A percentile compares a stretch with the other conserved stretches of the same genome.
Evolutionary conservation across 164 flowering plant species (phyloP).

Genomic region (Hamamelis virginiana): DNA sequence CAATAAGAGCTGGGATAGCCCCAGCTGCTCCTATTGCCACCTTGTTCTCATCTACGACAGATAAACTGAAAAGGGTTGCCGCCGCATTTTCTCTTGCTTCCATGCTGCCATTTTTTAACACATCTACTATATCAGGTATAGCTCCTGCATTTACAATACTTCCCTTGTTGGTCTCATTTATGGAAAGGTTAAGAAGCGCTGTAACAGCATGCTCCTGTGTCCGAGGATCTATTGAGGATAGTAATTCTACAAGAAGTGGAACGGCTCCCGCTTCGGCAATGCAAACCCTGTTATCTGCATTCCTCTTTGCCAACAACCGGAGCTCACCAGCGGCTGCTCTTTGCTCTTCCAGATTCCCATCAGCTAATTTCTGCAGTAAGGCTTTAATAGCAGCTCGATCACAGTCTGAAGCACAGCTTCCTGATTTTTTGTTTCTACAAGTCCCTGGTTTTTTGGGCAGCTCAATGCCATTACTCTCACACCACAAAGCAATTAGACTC

Average conservation of each 20-base stretch:
- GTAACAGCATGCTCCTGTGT: constrained; percentile 98
- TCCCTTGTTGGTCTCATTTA: constrained; percentile 81
- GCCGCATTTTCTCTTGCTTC: constrained; percentile 98
- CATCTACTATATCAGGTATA: constrained; percentile 80
- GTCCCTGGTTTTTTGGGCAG: constrained; percentile 56
- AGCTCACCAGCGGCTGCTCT: constrained; percentile 91
- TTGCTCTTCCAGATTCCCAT: constrained; percentile 63
- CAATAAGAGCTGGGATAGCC: constrained; percentile 79
- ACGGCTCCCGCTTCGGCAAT: constrained; percentile 93
- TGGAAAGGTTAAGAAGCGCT: constrained; percentile 89
- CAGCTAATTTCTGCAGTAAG: constrained; percentile 45
- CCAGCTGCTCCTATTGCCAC: constrained; percentile 86
- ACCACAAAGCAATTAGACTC: constrained; percentile 80
- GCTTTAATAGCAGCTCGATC: constrained; percentile 52
- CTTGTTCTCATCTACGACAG: constrained; percentile 89
- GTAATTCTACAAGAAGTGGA: constrained; percentile 66
- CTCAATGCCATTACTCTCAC: constrained; percentile 80
- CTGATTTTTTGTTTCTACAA: constrained; percentile 40
- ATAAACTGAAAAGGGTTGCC: constrained; percentile 92
- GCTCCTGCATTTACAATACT: constrained; percentile 82
- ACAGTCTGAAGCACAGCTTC: constrained; percentile 47
- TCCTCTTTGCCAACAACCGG: constrained; percentile 79
- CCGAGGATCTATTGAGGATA: constrained; percentile 64
- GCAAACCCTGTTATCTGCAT: constrained; percentile 73
- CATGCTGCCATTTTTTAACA: constrained; percentile 74